phyloP scores from a whole-genome alignment of 306 rosid genomes.

The Prosopis cineraria region DNA sequence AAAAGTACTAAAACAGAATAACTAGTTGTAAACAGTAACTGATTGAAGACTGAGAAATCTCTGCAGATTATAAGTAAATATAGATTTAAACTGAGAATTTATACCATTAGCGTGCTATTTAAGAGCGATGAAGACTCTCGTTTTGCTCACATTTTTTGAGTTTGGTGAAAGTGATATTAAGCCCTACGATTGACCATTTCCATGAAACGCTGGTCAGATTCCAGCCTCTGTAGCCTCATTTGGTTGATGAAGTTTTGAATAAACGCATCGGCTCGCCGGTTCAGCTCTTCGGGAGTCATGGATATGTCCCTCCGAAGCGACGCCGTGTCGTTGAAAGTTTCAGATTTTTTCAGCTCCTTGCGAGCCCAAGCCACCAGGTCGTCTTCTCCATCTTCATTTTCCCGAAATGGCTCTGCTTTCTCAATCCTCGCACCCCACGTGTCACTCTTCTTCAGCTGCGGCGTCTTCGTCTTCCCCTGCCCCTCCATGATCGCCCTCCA shows the following conservation, averaged over 20 bases:
- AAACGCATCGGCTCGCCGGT: constrained; percentile 64
- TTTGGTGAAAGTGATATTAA: constrained; percentile 24
- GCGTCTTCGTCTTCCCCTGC: constrained; percentile 31
- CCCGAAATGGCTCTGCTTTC: constrained; percentile 29
- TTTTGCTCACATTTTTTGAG: constrained; percentile 27
- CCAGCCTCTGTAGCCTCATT: constrained; percentile 76
- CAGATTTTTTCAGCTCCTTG: constrained; percentile 66
- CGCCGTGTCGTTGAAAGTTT: constrained; percentile 62
- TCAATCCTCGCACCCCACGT: constrained; percentile 45
- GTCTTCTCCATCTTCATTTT: constrained; percentile 23
- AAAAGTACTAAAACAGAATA: too few relatives aligned
- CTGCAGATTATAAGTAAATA: not conserved
- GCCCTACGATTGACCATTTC: constrained; percentile 52
- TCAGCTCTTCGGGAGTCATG: constrained; percentile 72
- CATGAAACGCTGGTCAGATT: constrained; percentile 68
- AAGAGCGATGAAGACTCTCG: constrained; percentile 25
- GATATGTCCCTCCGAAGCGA: constrained; percentile 66
- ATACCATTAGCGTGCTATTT: constrained; percentile 40
- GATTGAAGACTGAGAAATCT: not conserved
- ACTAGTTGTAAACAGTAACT: not conserved
- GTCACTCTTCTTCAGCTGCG: constrained; percentile 53
- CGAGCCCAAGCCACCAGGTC: constrained; percentile 66
- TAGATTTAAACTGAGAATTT: not conserved
- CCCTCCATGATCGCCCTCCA: constrained; percentile 62
- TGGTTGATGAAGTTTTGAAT: constrained; percentile 58